Evolutionary conservation across 1,284 basidiomycete genomes (phyloP).

Genomic region (Testicularia cyperi): DNA sequence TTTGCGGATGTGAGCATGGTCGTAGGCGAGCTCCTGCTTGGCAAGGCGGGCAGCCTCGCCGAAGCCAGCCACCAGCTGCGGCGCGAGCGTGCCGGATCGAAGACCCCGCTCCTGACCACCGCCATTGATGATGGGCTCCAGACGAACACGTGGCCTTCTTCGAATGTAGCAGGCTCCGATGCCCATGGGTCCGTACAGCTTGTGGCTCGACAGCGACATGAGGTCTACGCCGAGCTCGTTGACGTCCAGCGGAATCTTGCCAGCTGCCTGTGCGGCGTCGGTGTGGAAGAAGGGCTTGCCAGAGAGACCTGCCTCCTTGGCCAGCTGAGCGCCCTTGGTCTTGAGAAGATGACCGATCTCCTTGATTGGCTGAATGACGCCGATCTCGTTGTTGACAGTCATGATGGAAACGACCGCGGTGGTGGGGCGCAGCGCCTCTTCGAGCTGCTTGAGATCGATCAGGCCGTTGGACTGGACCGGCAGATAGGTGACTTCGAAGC

Average conservation of each 20-base stretch:
- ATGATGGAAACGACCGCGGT: conserved; percentile 90
- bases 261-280: conserved; percentile 93
- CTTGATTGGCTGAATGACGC: conserved; percentile 94
- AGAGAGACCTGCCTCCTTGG: conserved; percentile 67
- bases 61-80: conserved; percentile 85
- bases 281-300: conserved; percentile 84
- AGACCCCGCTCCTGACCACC: conserved; percentile 97
- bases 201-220: conserved; percentile 95
- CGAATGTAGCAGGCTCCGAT: conserved; percentile 93
- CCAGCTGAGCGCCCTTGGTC: conserved; percentile 66
- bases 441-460: conserved; percentile 74
- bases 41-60: conserved; percentile 94
- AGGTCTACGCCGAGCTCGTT: conserved; percentile 94
- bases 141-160: conserved; percentile 83
- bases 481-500: conserved; percentile 95
- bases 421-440: conserved; percentile 78
- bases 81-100: conserved; percentile 87
- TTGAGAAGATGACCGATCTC: conserved; percentile 84
- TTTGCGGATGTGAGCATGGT: conserved; percentile 75
- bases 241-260: conserved; percentile 70
- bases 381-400: conserved; percentile 99
- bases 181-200: conserved; percentile 97
- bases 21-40: conserved; percentile 83
- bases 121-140: conserved; percentile 93
- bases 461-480: conserved; percentile 87